A percentile compares a stretch with the other conserved stretches of the same genome.
phyloP scores from a whole-genome alignment of 2,329 filamentous ascomycete genomes.

The Catunica adiposa region DNA sequence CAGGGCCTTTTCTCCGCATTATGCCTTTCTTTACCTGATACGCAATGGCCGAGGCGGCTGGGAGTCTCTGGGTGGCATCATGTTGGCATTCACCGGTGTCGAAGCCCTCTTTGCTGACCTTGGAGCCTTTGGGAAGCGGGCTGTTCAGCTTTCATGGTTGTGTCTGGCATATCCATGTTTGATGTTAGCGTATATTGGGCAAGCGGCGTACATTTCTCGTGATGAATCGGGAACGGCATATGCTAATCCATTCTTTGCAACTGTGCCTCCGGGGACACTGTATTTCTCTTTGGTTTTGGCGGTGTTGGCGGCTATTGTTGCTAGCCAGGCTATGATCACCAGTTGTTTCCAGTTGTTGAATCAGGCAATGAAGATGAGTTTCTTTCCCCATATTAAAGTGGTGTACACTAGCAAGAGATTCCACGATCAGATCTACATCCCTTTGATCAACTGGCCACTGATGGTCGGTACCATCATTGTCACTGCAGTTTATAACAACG shows the following conservation, averaged over 20 bases:
- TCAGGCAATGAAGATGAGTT: conserved; percentile 53
- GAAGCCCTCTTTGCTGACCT: conserved; percentile 66
- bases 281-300: conserved; percentile 54
- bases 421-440: conserved; percentile 62
- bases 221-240: conserved; percentile 30
- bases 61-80: conserved; percentile 50
- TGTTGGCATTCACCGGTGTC: conserved; percentile 63
- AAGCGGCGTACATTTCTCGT: conserved; percentile 53
- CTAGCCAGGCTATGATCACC: conserved; percentile 65
- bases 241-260: conserved; percentile 58
- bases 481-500: conserved; percentile 54
- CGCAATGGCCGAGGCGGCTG: conserved; percentile 44
- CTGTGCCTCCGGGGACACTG: conserved; percentile 48
- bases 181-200: conserved; percentile 50
- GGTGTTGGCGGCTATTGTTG: conserved; percentile 55
- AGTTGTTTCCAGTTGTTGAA: conserved; percentile 53
- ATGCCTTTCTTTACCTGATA: conserved; percentile 43
- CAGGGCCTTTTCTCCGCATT: conserved; percentile 41
- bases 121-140: conserved; percentile 53
- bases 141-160: conserved; percentile 60
- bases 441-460: conserved; percentile 59
- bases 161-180: conserved; percentile 50
- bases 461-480: conserved; percentile 63
- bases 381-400: conserved; percentile 61
- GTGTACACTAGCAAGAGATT: conserved; percentile 54